phyloP scores from a whole-genome alignment of 768 basidiomycete genomes.

The Baorangia bicolor region DNA sequence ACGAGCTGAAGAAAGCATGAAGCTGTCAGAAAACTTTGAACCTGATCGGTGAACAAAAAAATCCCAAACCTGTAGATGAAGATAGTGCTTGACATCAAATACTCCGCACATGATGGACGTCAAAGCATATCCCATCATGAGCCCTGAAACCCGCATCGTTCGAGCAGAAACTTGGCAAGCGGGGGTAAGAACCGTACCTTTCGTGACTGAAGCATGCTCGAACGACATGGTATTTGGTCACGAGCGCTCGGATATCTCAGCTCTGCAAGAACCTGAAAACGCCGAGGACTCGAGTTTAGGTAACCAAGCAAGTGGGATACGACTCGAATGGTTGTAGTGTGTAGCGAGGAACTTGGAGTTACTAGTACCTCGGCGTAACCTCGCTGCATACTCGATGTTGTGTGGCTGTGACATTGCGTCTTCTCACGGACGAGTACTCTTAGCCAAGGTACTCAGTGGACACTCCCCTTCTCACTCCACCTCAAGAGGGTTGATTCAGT shows the following conservation, averaged over 20 bases:
- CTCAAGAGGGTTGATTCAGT: no score
- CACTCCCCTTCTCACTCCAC: no score
- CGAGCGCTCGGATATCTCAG: not conserved
- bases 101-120: conserved; percentile 74
- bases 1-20: conserved; percentile 52
- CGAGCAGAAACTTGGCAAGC: conserved; percentile 3
- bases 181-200: conserved; percentile 49
- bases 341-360: not conserved
- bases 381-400: not conserved
- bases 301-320: not conserved
- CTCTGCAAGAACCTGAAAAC: not conserved
- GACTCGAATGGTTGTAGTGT: not conserved
- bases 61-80: conserved; percentile 71
- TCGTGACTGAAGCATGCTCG: conserved; percentile 80
- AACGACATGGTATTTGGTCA: conserved; percentile 57
- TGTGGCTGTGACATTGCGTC: conserved; percentile 10
- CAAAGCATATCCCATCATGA: conserved; percentile 72
- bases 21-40: conserved; percentile 4
- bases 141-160: conserved; percentile 42
- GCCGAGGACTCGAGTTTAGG: not conserved
- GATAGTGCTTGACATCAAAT: conserved; percentile 86
- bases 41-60: not conserved
- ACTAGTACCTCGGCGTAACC: no score
- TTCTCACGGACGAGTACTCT: no score
- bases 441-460: no score